A percentile compares a stretch with the other conserved stretches of the same genome.
Evolutionary conservation across 768 basidiomycete species (phyloP).

Genomic region (Mycena rosella): DNA sequence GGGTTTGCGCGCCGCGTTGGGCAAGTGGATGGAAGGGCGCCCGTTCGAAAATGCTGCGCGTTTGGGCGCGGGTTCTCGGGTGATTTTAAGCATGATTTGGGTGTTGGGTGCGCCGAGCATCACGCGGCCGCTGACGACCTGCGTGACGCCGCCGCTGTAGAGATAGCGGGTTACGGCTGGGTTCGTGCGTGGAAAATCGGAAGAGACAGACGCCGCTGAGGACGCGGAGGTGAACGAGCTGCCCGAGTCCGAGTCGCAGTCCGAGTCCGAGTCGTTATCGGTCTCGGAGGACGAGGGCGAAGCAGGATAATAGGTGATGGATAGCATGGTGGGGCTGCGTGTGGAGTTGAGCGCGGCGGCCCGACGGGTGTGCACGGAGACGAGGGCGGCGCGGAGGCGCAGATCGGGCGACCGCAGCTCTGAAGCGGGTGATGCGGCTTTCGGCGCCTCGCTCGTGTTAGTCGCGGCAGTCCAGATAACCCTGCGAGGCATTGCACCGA

Average conservation of each 20-base stretch:
- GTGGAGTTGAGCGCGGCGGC: conserved; percentile 27
- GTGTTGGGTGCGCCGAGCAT: no score
- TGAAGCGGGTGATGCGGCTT: no score
- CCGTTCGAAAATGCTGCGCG: no score
- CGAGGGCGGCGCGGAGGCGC: not conserved
- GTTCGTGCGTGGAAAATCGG: not conserved
- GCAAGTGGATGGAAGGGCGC: no score
- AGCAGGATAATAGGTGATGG: not conserved
- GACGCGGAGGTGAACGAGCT: conserved; percentile 4
- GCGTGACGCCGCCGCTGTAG: no score
- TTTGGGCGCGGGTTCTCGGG: no score
- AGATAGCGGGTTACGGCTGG: no score
- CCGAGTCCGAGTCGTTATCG: not conserved
- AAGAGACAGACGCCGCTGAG: conserved; percentile 2
- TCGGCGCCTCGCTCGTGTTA: not conserved
- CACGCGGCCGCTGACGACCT: no score
- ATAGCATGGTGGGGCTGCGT: conserved; percentile 23
- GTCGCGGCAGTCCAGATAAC: conserved; percentile 2
- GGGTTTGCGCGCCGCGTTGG: no score
- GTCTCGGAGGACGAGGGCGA: not conserved
- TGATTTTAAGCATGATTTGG: no score
- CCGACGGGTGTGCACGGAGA: not conserved
- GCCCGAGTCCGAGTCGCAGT: conserved; percentile 19
- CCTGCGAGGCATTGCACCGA: conserved; percentile 8
- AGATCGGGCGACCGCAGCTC: no score